These are phyloP conservation scores for Platanthera zijinensis DNA, from an alignment of 106 monocot genomes.

Conservation along the genomic window DNA sequence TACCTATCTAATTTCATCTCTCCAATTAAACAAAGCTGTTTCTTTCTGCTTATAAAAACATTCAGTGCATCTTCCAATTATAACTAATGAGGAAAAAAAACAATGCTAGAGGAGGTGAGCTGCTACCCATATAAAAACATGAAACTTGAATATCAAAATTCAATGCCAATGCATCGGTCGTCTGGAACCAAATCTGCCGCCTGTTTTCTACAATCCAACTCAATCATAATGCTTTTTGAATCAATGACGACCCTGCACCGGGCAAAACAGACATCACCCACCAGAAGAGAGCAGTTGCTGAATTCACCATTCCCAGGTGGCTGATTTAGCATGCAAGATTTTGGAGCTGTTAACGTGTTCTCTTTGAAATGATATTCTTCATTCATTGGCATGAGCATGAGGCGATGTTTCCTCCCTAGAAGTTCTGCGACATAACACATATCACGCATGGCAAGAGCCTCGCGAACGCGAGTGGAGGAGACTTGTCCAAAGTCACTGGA, in stretches of 20 bases:
- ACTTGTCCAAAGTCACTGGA: conserved; percentile 47
- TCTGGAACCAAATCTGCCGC: conserved; percentile 4
- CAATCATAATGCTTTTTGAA: conserved; percentile 29
- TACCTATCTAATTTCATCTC: not conserved
- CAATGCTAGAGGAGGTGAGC: no score
- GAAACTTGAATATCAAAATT: conserved; percentile 34
- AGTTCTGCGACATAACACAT: conserved; percentile 56
- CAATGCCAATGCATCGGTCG: conserved; percentile 32
- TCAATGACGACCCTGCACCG: conserved; percentile 38
- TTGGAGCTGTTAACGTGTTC: conserved; percentile 22
- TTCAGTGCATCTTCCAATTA: not conserved
- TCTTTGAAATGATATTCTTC: conserved; percentile 6
- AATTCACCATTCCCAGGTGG: conserved; percentile 63
- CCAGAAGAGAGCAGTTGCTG: conserved; percentile 47
- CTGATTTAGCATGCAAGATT: conserved; percentile 61
- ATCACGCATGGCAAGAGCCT: conserved; percentile 70
- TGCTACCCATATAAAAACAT: not conserved
- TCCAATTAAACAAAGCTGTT: not conserved
- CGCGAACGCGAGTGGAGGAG: conserved; percentile 85
- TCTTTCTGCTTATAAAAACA: not conserved
- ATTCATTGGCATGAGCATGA: conserved; percentile 37
- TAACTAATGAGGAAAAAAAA: no score
- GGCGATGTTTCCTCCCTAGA: conserved; percentile 79
- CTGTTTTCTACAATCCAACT: conserved; percentile 20
- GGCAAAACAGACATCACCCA: conserved; percentile 27